Conservation (phyloP, 352 stramenopile genomes). For the Aphanomyces invadans region DNA sequence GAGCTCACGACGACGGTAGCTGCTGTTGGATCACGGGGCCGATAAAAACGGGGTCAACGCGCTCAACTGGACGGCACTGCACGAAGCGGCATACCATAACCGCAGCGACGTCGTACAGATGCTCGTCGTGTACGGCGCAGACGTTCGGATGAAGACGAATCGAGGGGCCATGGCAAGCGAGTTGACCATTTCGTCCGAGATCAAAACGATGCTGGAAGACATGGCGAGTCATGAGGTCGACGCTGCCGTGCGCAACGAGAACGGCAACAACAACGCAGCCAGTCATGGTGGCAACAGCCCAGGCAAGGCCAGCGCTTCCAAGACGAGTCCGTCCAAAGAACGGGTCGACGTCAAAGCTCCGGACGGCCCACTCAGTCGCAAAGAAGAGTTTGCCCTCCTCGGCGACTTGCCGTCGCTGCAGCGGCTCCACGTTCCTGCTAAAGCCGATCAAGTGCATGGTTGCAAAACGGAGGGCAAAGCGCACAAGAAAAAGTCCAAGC, state of each 20-base stretch:
- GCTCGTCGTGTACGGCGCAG: slow-evolving; percentile 66
- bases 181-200: slow-evolving; percentile 72
- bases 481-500: slow-evolving; percentile 38
- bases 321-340: slow-evolving; percentile 12
- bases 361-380: slow-evolving; percentile 44
- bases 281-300: slow-evolving; percentile 17
- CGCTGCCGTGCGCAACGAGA: slow-evolving; percentile 31
- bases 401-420: slow-evolving; percentile 61
- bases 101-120: slow-evolving; percentile 56
- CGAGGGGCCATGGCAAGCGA: slow-evolving; percentile 62
- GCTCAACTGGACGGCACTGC: slow-evolving; percentile 68
- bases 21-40: slow-evolving; percentile 69
- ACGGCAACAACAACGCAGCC: background rate
- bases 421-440: slow-evolving; percentile 25
- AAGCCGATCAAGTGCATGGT: slow-evolving; percentile 45
- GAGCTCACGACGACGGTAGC: background rate
- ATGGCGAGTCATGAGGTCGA: slow-evolving; percentile 22
- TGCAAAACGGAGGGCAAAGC: slow-evolving; percentile 26
- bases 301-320: slow-evolving; percentile 31
- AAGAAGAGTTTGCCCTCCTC: slow-evolving; percentile 73
- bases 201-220: slow-evolving; percentile 68
- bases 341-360: no score
- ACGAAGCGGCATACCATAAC: slow-evolving; percentile 73
- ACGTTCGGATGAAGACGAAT: slow-evolving; percentile 54
- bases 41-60: slow-evolving; percentile 71